Percentiles rank a stretch among this genome's conserved stretches.
phyloP scores from a whole-genome alignment of 208 protist genomes.

The Leptomonas pyrrhocoris region DNA sequence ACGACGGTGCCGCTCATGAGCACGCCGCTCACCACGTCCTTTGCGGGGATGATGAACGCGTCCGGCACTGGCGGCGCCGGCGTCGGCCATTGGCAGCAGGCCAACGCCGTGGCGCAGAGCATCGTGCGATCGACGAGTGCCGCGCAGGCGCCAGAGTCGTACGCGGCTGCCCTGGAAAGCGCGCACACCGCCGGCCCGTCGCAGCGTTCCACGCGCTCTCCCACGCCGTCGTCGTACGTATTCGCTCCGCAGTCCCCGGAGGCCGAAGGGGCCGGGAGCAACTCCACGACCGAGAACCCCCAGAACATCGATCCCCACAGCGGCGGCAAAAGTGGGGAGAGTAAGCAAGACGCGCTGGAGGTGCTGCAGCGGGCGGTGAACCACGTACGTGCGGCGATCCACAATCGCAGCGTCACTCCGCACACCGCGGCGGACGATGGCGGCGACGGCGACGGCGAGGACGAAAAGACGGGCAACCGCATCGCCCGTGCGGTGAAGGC shows the following conservation, averaged over 20 bases:
- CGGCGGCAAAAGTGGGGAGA: not conserved
- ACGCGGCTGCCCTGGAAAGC: not conserved
- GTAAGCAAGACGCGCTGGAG: slow-evolving; percentile 18
- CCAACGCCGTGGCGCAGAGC: slow-evolving; percentile 23
- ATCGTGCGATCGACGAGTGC: slow-evolving; percentile 30
- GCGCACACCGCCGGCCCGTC: not conserved
- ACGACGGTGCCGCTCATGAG: slow-evolving; percentile 15
- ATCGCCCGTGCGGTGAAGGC: slow-evolving; percentile 24
- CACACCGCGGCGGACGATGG: not conserved
- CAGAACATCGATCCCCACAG: not conserved
- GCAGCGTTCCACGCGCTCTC: slow-evolving; percentile 1
- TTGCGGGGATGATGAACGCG: not conserved
- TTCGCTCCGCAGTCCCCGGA: too few relatives aligned
- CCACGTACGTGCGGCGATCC: slow-evolving; percentile 22
- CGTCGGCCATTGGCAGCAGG: slow-evolving; percentile 10
- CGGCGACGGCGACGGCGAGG: slow-evolving; percentile 4
- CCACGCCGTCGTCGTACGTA: too few relatives aligned
- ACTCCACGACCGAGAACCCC: not conserved
- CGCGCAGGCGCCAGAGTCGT: slow-evolving; percentile 8
- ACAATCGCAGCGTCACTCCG: not conserved
- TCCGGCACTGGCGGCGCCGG: not conserved
- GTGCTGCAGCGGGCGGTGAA: slow-evolving; percentile 28
- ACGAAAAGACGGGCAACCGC: slow-evolving; percentile 24
- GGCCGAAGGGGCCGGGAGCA: too few relatives aligned
- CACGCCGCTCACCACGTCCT: slow-evolving; percentile 11